Base-by-base conservation (phyloP, 495 filamentous ascomycete genomes). In the Penicillium malachiteum region DNA sequence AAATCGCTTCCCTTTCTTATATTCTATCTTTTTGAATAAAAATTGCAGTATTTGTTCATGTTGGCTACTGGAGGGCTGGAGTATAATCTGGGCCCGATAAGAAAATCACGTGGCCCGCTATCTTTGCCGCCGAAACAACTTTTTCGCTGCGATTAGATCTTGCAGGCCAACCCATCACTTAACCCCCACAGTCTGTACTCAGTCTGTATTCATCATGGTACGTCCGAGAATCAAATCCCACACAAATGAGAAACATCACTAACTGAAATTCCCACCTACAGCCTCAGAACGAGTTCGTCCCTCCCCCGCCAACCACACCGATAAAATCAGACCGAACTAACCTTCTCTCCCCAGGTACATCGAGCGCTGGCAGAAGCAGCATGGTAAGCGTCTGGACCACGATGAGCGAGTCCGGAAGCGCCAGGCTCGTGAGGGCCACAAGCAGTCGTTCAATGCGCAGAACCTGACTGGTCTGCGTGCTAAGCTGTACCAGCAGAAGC, bases 401-500 rank as follows among this genome's bases (percentile, higher is more conserved):
- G 94, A 97, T 66, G 94, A 97, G 78, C 88, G 92, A 37, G 75
- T 75, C 54, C 89, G 94, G 65, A 98, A 98, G 80, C 86, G 86
- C 61, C 75, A 83, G 50, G 94, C 94, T 50, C 87, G 95, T 72
- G 90, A 96, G 74, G 82, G 82, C 48, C 92, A 97, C 78, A 86
- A 90, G 75, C 80, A 81, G 50, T 92, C 89, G 44, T 77, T 92
- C 62, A 83, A 96, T 74, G 90, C 94, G 13, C 92, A 97, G 77
- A 96, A 92, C 70, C 82, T 97, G 62, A 85, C 86, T 56, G 94
- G 95, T 58, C 82, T 97, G 62, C 80, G 91, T 57, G 94, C 94
- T 64, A 99, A 99, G 80, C 81, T 96, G 66, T 89, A 96, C 79
- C 87, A 91, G 71, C 89, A 96, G 80, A 89, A 94, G 83, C 83